A percentile compares a stretch with the other conserved stretches of the same genome.
These are phyloP conservation scores for Nakaseomyces glabratus DNA, from an alignment of 1,139 yeast species.

Conservation along the genomic window DNA sequence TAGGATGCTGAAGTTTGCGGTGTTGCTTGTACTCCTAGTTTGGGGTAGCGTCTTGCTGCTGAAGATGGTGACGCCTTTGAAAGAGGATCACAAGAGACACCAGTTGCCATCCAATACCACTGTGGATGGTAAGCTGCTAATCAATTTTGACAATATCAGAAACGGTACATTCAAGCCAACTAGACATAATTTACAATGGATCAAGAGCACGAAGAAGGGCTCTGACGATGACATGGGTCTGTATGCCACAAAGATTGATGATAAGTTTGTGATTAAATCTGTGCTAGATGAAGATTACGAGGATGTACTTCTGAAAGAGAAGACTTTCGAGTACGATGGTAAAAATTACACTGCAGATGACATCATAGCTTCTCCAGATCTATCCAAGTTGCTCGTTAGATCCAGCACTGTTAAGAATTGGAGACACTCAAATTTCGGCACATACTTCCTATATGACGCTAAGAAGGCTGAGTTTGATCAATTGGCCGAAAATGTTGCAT, in stretches of 20 bases:
- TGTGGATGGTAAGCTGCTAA: constrained; percentile 20
- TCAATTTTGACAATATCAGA: constrained; percentile 37
- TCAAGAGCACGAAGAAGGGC: constrained; percentile 38
- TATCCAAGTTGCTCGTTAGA: constrained; percentile 45
- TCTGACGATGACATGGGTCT: constrained; percentile 30
- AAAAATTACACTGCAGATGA: constrained; percentile 41
- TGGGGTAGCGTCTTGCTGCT: constrained; percentile 24
- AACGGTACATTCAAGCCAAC: constrained; percentile 45
- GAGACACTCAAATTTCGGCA: constrained; percentile 72
- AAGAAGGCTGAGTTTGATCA: constrained; percentile 29
- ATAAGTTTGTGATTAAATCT: constrained; percentile 30
- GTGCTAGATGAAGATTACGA: constrained; percentile 39
- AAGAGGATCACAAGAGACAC: neutral
- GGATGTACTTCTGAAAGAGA: constrained; percentile 42
- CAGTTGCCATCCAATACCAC: constrained; percentile 12
- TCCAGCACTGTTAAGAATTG: constrained; percentile 57
- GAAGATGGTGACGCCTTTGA: constrained; percentile 9
- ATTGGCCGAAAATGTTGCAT: constrained; percentile 33
- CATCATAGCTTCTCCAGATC: constrained; percentile 56
- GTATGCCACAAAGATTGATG: constrained; percentile 28
- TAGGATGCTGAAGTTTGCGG: constrained; percentile 14
- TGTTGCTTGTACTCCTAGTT: constrained; percentile 16
- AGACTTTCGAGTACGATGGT: constrained; percentile 37
- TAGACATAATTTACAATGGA: constrained; percentile 57
- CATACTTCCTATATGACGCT: constrained; percentile 57